These are phyloP conservation scores for Neonectria sp. DNA, from an alignment of 2,329 filamentous ascomycete genomes.

Conservation along the genomic window DNA sequence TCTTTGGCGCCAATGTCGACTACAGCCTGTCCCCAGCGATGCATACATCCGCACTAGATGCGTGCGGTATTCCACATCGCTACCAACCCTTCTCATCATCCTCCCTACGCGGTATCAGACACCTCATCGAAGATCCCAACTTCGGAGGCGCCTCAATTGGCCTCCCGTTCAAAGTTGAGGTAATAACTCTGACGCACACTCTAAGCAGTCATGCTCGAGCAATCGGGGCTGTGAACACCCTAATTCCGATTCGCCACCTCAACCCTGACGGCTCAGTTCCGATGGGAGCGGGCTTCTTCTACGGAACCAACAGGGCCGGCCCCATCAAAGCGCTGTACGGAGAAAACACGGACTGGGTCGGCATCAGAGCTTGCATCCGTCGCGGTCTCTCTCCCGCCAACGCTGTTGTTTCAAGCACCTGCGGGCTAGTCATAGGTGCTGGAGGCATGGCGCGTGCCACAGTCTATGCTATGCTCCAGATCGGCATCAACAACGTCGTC, in stretches of 20 bases:
- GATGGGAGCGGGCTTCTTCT: constrained; percentile 66
- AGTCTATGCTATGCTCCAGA: constrained; percentile 83
- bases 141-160: constrained; percentile 83
- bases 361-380: constrained; percentile 80
- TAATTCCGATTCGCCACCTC: constrained; percentile 78
- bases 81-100: constrained; percentile 76
- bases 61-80: constrained; percentile 77
- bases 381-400: constrained; percentile 82
- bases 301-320: constrained; percentile 73
- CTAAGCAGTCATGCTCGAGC: constrained; percentile 81
- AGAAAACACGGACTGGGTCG: constrained; percentile 88
- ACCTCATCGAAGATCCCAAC: constrained; percentile 74
- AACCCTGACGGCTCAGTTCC: constrained; percentile 71
- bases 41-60: constrained; percentile 79
- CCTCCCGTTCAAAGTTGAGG: constrained; percentile 82
- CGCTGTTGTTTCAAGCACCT: constrained; percentile 69
- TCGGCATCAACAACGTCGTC: constrained; percentile 83
- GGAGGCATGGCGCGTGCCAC: constrained; percentile 85
- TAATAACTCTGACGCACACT: constrained; percentile 77
- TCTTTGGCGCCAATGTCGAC: constrained; percentile 80
- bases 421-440: constrained; percentile 74
- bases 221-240: constrained; percentile 83
- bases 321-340: constrained; percentile 80
- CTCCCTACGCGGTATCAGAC: constrained; percentile 74
- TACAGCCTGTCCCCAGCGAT: constrained; percentile 84